Evolutionary conservation across 176 grass and related monocot genomes (phyloP).

Genomic region (Musa schizocarpa): DNA sequence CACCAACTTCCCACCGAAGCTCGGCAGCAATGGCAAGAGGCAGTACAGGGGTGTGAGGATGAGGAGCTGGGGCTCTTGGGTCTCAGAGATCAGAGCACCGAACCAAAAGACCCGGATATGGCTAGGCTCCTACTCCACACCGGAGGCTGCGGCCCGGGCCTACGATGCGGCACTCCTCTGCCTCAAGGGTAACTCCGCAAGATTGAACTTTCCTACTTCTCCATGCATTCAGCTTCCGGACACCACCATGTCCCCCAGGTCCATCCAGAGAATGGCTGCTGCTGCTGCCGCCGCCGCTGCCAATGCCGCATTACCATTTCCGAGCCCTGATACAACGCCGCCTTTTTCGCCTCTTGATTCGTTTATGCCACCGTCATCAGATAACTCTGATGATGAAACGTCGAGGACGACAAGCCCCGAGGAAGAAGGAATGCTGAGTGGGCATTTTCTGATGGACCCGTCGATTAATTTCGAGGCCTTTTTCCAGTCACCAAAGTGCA

Average conservation of each 20-base stretch:
- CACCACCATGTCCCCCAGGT: conserved; percentile 57
- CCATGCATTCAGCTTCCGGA: conserved; percentile 25
- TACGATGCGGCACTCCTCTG: conserved; percentile 79
- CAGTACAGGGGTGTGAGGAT: conserved; percentile 82
- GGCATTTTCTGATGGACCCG: not conserved
- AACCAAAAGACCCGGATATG: conserved; percentile 77
- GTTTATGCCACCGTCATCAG: not conserved
- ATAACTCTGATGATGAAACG: conserved; percentile 10
- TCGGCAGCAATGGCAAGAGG: conserved; percentile 17
- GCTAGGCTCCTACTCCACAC: conserved; percentile 75
- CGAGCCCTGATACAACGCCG: not conserved
- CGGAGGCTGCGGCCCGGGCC: conserved; percentile 69
- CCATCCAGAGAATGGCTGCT: conserved; percentile 60
- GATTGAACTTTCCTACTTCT: conserved; percentile 64
- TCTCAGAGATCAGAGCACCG: conserved; percentile 75
- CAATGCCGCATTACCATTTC: not conserved
- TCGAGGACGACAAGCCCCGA: conserved; percentile 6
- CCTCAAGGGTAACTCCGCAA: conserved; percentile 45
- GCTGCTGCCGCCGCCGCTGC: conserved; percentile 38
- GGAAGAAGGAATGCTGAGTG: not conserved
- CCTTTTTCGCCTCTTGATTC: not conserved
- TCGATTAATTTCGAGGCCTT: conserved; percentile 51
- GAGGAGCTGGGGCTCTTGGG: conserved; percentile 90
- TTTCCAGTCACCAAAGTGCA: conserved; percentile 86
- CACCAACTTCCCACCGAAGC: conserved; percentile 7